phyloP scores from a whole-genome alignment of 1,284 basidiomycete species.

The Sporisorium scitamineum region DNA sequence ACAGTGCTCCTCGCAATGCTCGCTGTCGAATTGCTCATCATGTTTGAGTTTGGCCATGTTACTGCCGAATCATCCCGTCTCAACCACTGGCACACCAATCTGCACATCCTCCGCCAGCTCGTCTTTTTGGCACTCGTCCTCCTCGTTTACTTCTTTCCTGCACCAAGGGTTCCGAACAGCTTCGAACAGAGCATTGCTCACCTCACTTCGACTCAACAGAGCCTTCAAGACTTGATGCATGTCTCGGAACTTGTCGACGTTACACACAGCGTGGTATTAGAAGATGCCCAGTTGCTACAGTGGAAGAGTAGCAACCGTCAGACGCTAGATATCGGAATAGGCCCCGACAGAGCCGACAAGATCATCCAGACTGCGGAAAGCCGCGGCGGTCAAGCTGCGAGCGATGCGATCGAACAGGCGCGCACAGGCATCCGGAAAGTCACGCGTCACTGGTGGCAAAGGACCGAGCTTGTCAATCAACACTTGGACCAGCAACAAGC shows the following conservation, averaged over 20 bases:
- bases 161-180: background rate
- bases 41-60: constrained; percentile 45
- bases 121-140: constrained; percentile 24
- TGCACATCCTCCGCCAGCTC: constrained; percentile 36
- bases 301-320: constrained; percentile 2
- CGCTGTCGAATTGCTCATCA: constrained; percentile 32
- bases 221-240: constrained; percentile 28
- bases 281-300: constrained; percentile 25
- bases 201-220: constrained; percentile 32
- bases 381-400: constrained; percentile 16
- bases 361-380: constrained; percentile 12
- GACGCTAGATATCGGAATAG: constrained; percentile 1
- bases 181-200: constrained; percentile 34
- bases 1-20: constrained; percentile 17
- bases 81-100: constrained; percentile 51
- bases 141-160: constrained; percentile 35
- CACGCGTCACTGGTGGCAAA: constrained; percentile 26
- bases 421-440: constrained; percentile 13
- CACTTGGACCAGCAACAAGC: constrained; percentile 13
- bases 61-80: constrained; percentile 15
- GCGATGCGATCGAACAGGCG: constrained; percentile 24
- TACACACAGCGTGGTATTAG: constrained; percentile 16
- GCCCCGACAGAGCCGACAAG: constrained; percentile 10
- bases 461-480: constrained; percentile 16
- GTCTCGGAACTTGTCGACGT: constrained; percentile 29